A percentile compares a stretch with the other conserved stretches of the same genome.
phyloP scores from a whole-genome alignment of 805 yeast genomes.

The Zygosaccharomyces kombuchaensis region DNA sequence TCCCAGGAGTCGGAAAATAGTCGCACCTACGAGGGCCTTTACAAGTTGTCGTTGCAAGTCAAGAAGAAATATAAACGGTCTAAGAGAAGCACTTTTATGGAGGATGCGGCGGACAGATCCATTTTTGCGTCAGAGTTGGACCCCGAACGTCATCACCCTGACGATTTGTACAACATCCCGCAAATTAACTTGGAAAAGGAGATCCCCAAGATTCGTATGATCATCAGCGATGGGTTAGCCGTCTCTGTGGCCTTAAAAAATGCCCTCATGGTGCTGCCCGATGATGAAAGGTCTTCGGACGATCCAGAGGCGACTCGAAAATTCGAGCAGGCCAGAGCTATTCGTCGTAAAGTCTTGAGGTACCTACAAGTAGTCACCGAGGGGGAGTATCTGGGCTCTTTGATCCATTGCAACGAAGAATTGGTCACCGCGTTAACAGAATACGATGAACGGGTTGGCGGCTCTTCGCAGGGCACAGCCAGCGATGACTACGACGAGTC shows the following conservation, averaged over 20 bases:
- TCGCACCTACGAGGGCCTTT: conserved; percentile 23
- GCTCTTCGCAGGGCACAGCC: background rate
- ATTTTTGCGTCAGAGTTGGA: conserved; percentile 26
- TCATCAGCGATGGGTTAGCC: conserved; percentile 72
- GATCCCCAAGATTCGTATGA: conserved; percentile 61
- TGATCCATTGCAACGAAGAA: conserved; percentile 87
- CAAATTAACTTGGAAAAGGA: conserved; percentile 64
- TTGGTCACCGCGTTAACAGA: conserved; percentile 66
- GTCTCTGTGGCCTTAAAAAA: conserved; percentile 68
- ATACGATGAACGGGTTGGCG: conserved; percentile 50
- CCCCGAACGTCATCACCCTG: conserved; percentile 14
- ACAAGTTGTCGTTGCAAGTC: conserved; percentile 14
- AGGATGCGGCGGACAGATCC: conserved; percentile 48
- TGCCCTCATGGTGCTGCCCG: conserved; percentile 43
- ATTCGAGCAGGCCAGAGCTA: conserved; percentile 69
- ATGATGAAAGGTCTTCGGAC: conserved; percentile 56
- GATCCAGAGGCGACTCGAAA: conserved; percentile 55
- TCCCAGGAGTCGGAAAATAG: conserved; percentile 8
- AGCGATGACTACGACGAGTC: conserved; percentile 37
- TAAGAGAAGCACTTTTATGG: conserved; percentile 39
- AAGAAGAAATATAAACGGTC: conserved; percentile 11
- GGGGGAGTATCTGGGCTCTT: conserved; percentile 83
- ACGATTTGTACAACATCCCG: conserved; percentile 51
- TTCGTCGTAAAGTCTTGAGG: conserved; percentile 72
- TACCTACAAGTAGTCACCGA: conserved; percentile 80